Percentiles rank a stretch among this genome's conserved stretches.
These are phyloP conservation scores for Schwanniomyces polymorphus DNA, from an alignment of 805 yeast genomes.

Conservation along the genomic window DNA sequence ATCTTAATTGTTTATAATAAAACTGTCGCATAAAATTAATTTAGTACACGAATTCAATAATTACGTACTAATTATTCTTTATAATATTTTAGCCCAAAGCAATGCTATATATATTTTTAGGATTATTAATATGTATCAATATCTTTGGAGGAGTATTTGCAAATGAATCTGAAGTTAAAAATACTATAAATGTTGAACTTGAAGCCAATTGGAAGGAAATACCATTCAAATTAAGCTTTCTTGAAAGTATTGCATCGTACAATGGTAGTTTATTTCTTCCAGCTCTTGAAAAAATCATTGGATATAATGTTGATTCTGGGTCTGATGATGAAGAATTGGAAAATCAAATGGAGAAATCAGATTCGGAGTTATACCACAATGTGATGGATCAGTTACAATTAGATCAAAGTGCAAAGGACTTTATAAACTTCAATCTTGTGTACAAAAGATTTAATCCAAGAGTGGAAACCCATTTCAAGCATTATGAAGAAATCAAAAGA, in stretches of 20 bases:
- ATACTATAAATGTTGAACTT: conserved; percentile 3
- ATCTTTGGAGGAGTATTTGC: background rate
- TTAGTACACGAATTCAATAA: background rate
- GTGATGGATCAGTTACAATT: conserved; percentile 7
- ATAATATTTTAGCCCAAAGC: background rate
- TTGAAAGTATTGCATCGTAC: conserved; percentile 38
- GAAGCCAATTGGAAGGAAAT: conserved; percentile 41
- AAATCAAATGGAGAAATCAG: conserved; percentile 3
- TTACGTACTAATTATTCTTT: background rate
- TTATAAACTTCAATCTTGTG: conserved; percentile 46
- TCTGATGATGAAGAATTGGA: conserved; percentile 15
- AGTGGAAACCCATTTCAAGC: conserved; percentile 61
- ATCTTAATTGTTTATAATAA: background rate
- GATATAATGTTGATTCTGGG: conserved; percentile 7
- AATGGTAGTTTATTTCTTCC: conserved; percentile 38
- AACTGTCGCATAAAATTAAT: background rate
- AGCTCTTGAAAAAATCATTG: conserved; percentile 19
- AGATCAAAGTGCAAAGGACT: conserved; percentile 10
- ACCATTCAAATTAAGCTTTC: conserved; percentile 41
- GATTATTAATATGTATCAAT: background rate
- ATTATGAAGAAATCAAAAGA: conserved; percentile 33
- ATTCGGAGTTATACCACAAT: conserved; percentile 4
- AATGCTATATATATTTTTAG: background rate
- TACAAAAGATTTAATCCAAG: conserved; percentile 57
- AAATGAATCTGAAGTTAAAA: background rate